Percentiles rank a stretch among this genome's conserved stretches.
Evolutionary conservation across 768 basidiomycete genomes (phyloP).

Genomic region (Gautieria morchelliformis): DNA sequence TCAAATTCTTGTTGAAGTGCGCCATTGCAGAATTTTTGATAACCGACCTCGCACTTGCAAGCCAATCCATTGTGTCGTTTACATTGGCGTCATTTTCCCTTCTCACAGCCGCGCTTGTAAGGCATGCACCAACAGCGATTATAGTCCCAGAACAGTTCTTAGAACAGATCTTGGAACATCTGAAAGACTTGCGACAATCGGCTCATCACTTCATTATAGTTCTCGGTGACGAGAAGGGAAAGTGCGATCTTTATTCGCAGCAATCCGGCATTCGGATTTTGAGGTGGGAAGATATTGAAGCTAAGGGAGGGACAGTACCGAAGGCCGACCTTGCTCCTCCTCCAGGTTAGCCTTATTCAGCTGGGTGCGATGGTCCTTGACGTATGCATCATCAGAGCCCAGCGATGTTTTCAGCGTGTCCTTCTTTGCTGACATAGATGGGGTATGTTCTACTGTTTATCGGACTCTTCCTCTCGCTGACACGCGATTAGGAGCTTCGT

Average conservation of each 20-base stretch:
- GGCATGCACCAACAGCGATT: constrained; percentile 62
- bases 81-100: constrained; percentile 53
- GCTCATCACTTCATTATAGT: constrained; percentile 52
- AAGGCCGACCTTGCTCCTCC: constrained; percentile 34
- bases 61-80: constrained; percentile 57
- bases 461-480: constrained; percentile 21
- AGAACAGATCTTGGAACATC: constrained; percentile 57
- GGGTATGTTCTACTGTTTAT: constrained; percentile 11
- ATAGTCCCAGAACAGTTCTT: constrained; percentile 61
- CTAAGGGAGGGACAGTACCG: constrained; percentile 46
- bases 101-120: constrained; percentile 55
- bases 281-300: constrained; percentile 62
- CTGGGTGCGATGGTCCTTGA: background rate
- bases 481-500: constrained; percentile 29
- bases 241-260: constrained; percentile 29
- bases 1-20: constrained; percentile 6
- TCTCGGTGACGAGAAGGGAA: constrained; percentile 50
- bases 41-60: constrained; percentile 68
- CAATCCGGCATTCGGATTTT: constrained; percentile 29
- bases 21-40: constrained; percentile 58
- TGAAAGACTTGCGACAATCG: constrained; percentile 41
- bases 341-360: constrained; percentile 33
- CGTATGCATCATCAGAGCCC: constrained; percentile 31
- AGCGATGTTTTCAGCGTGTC: constrained; percentile 59
- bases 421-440: constrained; percentile 42